Conservation (phyloP, 495 filamentous ascomycete genomes). For the Neurospora pannonica region DNA sequence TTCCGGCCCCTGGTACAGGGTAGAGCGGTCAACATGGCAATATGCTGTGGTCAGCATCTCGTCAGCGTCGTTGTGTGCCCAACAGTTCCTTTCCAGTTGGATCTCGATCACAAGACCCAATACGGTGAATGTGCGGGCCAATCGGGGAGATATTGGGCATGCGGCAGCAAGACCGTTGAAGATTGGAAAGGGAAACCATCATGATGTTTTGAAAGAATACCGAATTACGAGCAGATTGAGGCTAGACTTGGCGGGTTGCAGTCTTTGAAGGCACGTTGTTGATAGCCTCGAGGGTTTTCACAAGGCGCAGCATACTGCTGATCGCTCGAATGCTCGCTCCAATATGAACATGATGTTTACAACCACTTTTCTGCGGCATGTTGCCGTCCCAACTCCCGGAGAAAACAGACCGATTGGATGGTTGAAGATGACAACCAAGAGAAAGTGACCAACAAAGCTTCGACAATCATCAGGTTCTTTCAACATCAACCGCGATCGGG, state of each 20-base stretch:
- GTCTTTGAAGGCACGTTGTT: not conserved
- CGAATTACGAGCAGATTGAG: not conserved
- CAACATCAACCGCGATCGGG: not conserved
- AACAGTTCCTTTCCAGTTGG: not conserved
- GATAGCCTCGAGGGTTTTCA: not conserved
- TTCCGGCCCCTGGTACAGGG: not conserved
- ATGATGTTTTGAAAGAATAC: not conserved
- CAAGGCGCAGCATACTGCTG: not conserved
- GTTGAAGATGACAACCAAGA: not conserved
- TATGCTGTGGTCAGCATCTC: not conserved
- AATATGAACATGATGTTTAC: not conserved
- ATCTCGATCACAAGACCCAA: not conserved
- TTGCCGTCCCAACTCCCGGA: not conserved
- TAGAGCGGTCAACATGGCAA: not conserved
- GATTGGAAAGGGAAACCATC: not conserved
- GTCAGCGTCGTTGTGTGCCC: not conserved
- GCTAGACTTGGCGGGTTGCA: not conserved
- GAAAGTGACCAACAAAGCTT: not conserved
- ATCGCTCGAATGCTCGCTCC: not conserved
- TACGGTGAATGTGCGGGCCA: not conserved
- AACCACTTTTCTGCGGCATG: not conserved
- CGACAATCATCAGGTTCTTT: not conserved
- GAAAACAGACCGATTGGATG: not conserved
- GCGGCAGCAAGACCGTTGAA: not conserved
- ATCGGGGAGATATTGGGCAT: not conserved